Evolutionary conservation across 1,284 basidiomycete genomes (phyloP), one percentile per base, ranked within the genome.

Genomic region (Mycena citricolor): DNA sequence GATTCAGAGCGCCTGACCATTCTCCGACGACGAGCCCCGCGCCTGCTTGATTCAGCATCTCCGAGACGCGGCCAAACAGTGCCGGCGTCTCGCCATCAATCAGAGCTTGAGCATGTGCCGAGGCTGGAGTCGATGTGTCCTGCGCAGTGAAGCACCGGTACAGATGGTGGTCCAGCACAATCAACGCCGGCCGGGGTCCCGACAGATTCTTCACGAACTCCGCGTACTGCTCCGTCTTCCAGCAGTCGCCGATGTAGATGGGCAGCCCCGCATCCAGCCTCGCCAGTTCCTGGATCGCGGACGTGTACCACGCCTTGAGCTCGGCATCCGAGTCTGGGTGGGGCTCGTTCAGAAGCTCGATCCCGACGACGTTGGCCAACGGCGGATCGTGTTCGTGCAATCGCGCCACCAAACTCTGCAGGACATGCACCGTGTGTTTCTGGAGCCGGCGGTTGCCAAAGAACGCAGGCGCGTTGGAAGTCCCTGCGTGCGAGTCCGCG

Each of bases 341-440:
- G 2, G 91, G 91, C 61, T 94, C 91, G 62, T 94, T 94, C 32
- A 94, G 68, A 4, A 94, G 71, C 61, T 94, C 86, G 38, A 94
- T 70, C 5, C 90, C 91, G 31, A 92, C 74, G 20, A 94, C 66
- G 58, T 92, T 90, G 2, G 74, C 70, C 23, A 65, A 56, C 2
- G 57, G 58, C 4, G 61, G 61, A 10, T 42, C 32, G 25, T 60
- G 57, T 1, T 65, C 59, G 11, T 69, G 66, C 23, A 89, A 66
- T 36, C 78, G 70, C 8, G 60, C 58, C 17, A 76, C 56, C 16
- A 82, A 65, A 2, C 62, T 63, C 21, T 68, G 61, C 28, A 83
- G 69, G 26, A 74, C 66, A 29, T 67, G 67, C 19, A 77, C 69
- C 0, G 85, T 83, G 25, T 78, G 77, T 4, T 71, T 64, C 54